These are phyloP conservation scores for Xylaria sp. DNA, from an alignment of 2,329 filamentous ascomycete species.

Conservation along the genomic window DNA sequence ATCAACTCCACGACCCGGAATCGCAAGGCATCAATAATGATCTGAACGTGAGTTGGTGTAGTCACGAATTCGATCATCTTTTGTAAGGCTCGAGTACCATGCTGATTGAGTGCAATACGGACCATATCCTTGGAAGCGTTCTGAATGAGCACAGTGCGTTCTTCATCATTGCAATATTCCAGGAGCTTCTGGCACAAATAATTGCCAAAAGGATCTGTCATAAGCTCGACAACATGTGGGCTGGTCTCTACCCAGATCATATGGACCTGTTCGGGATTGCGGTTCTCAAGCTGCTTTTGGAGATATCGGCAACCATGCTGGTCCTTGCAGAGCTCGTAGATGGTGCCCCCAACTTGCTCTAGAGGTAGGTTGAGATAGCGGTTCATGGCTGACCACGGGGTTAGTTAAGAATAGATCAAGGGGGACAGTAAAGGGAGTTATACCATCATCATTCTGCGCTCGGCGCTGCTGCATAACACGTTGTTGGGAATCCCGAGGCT, in stretches of 20 bases:
- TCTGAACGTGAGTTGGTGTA: conserved; percentile 83
- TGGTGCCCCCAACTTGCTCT: conserved; percentile 82
- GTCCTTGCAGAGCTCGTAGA: conserved; percentile 94
- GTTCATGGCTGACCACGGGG: conserved; percentile 67
- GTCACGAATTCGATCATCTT: conserved; percentile 99
- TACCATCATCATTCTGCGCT: conserved; percentile 77
- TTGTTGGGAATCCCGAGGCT: conserved; percentile 78
- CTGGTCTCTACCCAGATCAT: conserved; percentile 96
- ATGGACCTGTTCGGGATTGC: conserved; percentile 82
- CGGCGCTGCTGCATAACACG: conserved; percentile 81
- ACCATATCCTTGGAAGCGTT: conserved; percentile 90
- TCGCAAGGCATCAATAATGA: conserved; percentile 86
- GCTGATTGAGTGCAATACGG: conserved; percentile 94
- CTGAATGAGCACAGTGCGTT: conserved; percentile 91
- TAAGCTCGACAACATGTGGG: conserved; percentile 92
- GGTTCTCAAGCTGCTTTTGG: conserved; percentile 96
- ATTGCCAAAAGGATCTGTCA: conserved; percentile 99
- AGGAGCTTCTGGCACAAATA: conserved; percentile 99
- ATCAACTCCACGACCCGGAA: conserved; percentile 92
- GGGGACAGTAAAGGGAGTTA: conserved; percentile 46
- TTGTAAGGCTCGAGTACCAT: conserved; percentile 94
- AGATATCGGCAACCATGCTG: conserved; percentile 97
- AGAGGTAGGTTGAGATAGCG: conserved; percentile 86
- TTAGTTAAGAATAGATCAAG: conserved; percentile 23
- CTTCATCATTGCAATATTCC: conserved; percentile 93